Evolutionary conservation across 1,284 basidiomycete species (phyloP), one percentile per base, ranked within the genome.

Genomic region (Malassezia globosa): DNA sequence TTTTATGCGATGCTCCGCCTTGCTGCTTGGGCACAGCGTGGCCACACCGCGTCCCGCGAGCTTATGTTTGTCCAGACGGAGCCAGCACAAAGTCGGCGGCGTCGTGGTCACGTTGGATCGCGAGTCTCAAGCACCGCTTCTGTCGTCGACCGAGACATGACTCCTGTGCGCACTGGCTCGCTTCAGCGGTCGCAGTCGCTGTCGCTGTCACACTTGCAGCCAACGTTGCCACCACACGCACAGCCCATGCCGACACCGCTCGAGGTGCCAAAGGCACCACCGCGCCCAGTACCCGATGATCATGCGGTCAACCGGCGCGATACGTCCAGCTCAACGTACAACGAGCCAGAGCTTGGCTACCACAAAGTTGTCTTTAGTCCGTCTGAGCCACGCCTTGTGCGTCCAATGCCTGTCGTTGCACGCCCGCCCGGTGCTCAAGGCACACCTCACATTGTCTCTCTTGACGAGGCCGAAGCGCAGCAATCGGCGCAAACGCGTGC

Each of bases 1-100:
- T 63, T 71, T 33, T 71, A 58, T 37, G 69, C 69, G 14, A 60
- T 69, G 54, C 51, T 71, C 19, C 57, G 69, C 21, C 58, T 71
- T 10, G 60, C 63, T 7, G 61, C 69, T 5, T 69, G 66, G 65
- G 59, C 60, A 18, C 67, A 71, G 41, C 63, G 60, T 19, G 67
- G 67, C 41, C 49, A 54, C 13, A 29, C 40, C 1, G 56, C 60
- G 2, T 37, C 43, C 27, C 59, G 55, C 33, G 52, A 59, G 13
- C 55, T 67, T n/a, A 33, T 71, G 10, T 71, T 71, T 37, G 63
- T 58, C 2, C 69, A 71, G 51, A 64, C 49, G 1, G 26, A 18
- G 16, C 49, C 42, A 16, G 35, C 42, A 4, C 31, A 45, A 21
- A 7, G 29, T 7, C 48, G 48, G 13, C 46, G 37, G 19, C 50